A percentile compares a stretch with the other conserved stretches of the same genome.
Evolutionary conservation across 805 yeast genomes (phyloP).

Genomic region (Saturnispora saitoi): DNA sequence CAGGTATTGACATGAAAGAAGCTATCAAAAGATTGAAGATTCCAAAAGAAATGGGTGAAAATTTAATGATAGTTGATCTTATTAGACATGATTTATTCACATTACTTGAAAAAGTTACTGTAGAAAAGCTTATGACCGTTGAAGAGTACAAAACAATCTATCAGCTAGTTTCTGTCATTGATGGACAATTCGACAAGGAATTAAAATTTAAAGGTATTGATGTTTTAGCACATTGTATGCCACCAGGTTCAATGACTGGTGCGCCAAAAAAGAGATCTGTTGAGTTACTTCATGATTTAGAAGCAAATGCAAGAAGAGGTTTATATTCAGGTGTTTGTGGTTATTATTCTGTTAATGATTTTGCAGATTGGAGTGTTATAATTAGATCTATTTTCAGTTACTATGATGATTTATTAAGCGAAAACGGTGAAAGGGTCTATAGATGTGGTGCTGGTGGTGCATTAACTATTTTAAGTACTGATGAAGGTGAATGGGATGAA

Average conservation of each 20-base stretch:
- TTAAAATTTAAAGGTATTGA: constrained; percentile 60
- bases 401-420: constrained; percentile 32
- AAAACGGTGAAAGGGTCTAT: constrained; percentile 39
- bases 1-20: constrained; percentile 40
- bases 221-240: constrained; percentile 66
- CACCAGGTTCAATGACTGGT: constrained; percentile 99
- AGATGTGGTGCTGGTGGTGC: constrained; percentile 98
- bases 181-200: constrained; percentile 40
- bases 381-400: constrained; percentile 77
- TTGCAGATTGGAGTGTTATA: constrained; percentile 93
- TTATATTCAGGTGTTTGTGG: constrained; percentile 93
- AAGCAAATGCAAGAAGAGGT: constrained; percentile 57
- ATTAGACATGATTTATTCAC: constrained; percentile 85
- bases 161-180: constrained; percentile 85
- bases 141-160: constrained; percentile 89
- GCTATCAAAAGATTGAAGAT: constrained; percentile 65
- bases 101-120: constrained; percentile 55
- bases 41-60: constrained; percentile 92
- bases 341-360: constrained; percentile 82
- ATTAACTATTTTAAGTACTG: constrained; percentile 76
- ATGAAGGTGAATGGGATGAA: constrained; percentile 87
- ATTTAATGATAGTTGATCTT: constrained; percentile 91
- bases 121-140: constrained; percentile 75
- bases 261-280: constrained; percentile 95
- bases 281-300: constrained; percentile 61